Evolutionary conservation across 2,329 filamentous ascomycete species (phyloP), one percentile per base, ranked within the genome.

Genomic region (Colletotrichum navitas): DNA sequence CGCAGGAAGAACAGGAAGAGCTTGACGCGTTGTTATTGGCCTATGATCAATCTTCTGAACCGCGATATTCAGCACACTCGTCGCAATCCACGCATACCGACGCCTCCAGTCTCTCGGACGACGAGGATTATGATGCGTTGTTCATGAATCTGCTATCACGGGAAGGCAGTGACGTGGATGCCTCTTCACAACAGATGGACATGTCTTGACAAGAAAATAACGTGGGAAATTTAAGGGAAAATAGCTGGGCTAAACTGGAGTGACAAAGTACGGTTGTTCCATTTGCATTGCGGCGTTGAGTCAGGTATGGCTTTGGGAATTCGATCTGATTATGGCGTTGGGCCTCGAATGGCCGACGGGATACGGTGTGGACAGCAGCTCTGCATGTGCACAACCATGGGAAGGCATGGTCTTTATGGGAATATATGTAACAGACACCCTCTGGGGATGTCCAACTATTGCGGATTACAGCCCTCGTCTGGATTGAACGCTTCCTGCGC

Each of bases 401-500:
- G 29, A 55, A 14, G 18, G 41, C 47, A 60, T 29, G 43, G 49
- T 21, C 39, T 74, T 73, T 76, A 73, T 77, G 75, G 76, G 29
- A 81, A 75, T 70, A 71, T 54, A 71, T 73, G 29, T 63, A 43
- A 29, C 29, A 39, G 54, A 63, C 26, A 36, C 12, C 56, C 49
- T 66, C 39, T 41, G 65, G 72, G 65, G 68, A 75, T 68, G 75
- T 77, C 74, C 74, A 76, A 80, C 83, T 83, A 92, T 83, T 91
- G 90, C 68, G 86, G 87, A 72, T 89, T 87, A 76, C 90, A 92
- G 34, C 87, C 85, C 76, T 91, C 90, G 75, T 91, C 90, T 34
- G 83, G 85, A 52, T 85, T 88, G 69, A 92, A 85, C 8, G 87
- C 88, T 75, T 95, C 93, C 78, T 95, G 93, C 24, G 93, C 92